Evolutionary conservation across 2,329 filamentous ascomycete species (phyloP), one percentile per base, ranked within the genome.

Genomic region (Ascochyta lentis): DNA sequence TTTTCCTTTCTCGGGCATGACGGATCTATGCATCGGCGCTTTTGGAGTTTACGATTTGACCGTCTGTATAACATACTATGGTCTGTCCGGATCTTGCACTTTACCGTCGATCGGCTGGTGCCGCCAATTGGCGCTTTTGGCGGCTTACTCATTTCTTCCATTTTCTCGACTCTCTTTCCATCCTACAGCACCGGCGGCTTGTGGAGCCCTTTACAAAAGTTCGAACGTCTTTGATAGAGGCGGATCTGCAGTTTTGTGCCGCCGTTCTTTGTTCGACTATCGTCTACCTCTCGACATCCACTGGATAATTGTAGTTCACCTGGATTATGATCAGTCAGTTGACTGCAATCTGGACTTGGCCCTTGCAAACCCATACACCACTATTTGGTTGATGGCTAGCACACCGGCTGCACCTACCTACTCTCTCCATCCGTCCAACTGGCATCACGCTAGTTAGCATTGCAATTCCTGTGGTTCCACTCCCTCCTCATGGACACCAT

Each of bases 31-130:
- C 60, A 65, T 65, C 59, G 71, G 73, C 71, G 72, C 65, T 66
- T 55, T 59, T 57, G 71, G 71, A 68, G 67, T 69, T 66, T 63
- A 65, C 62, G 60, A 68, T 66, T 63, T 69, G 66, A 63, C 71
- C 62, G 60, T 69, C 58, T 75, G 72, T 75, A 74, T 64, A 75
- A 73, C 73, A 73, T 73, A 64, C 56, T 70, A 68, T 68, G 70
- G 70, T 67, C 65, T 67, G 51, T 61, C 62, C 64, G 58, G 59
- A 64, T 68, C 63, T 68, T 53, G 48, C 43, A 61, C 53, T 60
- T 60, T 61, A 56, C 61, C 63, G 58, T 66, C 65, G 67, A 61
- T 65, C 44, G 64, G 68, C 63, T 63, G 64, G 65, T 60, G 59
- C 65, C 55, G 61, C 66, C 62, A 64, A 60, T 53, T 64, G 42